Percentiles rank a stretch among this genome's conserved stretches.
Evolutionary conservation across 2,329 filamentous ascomycete species (phyloP).

Genomic region (Penicillium sp.): DNA sequence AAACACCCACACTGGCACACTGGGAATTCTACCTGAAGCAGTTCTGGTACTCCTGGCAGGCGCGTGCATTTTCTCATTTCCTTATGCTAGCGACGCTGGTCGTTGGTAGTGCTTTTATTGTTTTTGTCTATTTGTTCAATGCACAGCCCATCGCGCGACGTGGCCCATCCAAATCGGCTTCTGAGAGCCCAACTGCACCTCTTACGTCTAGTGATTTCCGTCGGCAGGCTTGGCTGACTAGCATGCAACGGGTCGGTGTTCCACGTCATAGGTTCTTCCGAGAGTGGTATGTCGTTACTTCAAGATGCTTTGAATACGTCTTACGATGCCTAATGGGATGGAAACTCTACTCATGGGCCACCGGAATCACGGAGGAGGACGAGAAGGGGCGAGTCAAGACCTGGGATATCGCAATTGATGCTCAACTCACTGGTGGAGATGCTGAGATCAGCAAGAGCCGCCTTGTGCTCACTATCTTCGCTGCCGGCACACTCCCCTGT

Average conservation of each 20-base stretch:
- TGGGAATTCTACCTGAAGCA: slow-evolving; percentile 20
- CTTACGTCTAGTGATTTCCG: slow-evolving; percentile 78
- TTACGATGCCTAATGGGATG: slow-evolving; percentile 68
- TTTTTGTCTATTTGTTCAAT: slow-evolving; percentile 50
- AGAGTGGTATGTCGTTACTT: slow-evolving; percentile 68
- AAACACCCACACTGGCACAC: slow-evolving; percentile 20
- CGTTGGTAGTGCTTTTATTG: slow-evolving; percentile 48
- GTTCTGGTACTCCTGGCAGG: slow-evolving; percentile 33
- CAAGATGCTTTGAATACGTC: slow-evolving; percentile 76
- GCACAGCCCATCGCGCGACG: slow-evolving; percentile 50
- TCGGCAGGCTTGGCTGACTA: slow-evolving; percentile 82
- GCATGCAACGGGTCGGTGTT: slow-evolving; percentile 85
- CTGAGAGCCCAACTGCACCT: slow-evolving; percentile 29
- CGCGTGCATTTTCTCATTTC: slow-evolving; percentile 35
- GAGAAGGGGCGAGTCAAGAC: slow-evolving; percentile 80
- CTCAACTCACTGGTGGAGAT: slow-evolving; percentile 83
- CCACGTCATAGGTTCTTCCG: slow-evolving; percentile 78
- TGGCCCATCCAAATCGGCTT: slow-evolving; percentile 31
- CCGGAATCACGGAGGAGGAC: slow-evolving; percentile 72
- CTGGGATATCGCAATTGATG: slow-evolving; percentile 87
- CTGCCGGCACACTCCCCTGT: slow-evolving; percentile 75
- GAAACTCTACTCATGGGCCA: slow-evolving; percentile 66
- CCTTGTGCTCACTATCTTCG: slow-evolving; percentile 74
- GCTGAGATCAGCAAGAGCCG: slow-evolving; percentile 80
- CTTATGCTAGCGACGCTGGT: slow-evolving; percentile 46